Conservation (phyloP, 768 basidiomycete genomes). For the Amanita jacksonii region DNA sequence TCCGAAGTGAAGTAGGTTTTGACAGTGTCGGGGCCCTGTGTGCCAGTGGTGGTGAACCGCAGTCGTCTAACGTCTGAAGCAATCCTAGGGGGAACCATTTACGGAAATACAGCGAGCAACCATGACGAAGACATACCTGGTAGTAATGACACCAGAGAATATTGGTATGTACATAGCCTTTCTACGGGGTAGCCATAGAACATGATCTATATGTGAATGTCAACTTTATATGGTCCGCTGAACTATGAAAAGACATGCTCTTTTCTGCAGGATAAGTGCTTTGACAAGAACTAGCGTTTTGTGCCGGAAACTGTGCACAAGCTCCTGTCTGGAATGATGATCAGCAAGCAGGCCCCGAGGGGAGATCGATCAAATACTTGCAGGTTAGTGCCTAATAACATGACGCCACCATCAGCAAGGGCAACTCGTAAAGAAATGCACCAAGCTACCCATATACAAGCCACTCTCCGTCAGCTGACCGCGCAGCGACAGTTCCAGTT, state of each 20-base stretch:
- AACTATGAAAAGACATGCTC: conserved; percentile 36
- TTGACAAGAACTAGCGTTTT: conserved; percentile 91
- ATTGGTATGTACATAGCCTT: conserved; percentile 92
- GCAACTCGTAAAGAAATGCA: not conserved
- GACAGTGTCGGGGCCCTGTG: conserved; percentile 45
- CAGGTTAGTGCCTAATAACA: conserved; percentile 56
- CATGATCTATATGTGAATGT: conserved; percentile 70
- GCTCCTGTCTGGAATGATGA: conserved; percentile 55
- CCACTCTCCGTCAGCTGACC: conserved; percentile 86
- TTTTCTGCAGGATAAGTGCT: conserved; percentile 86
- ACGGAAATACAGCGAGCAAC: no score
- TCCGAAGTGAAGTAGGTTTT: conserved; percentile 70
- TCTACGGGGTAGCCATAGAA: conserved; percentile 97
- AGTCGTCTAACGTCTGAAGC: conserved; percentile 83
- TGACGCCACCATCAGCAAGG: not conserved
- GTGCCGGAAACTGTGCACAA: conserved; percentile 90
- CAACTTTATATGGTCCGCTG: not conserved
- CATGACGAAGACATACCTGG: conserved; percentile 46
- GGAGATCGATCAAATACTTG: conserved; percentile 23
- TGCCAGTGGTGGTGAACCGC: conserved; percentile 79
- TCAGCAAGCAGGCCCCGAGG: conserved; percentile 5
- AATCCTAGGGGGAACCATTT: no score
- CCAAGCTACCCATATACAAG: conserved; percentile 81
- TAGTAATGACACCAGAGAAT: conserved; percentile 88
- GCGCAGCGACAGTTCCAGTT: conserved; percentile 66